phyloP scores from a whole-genome alignment of 495 filamentous ascomycete species.

The Hypoxylon subgilvum region DNA sequence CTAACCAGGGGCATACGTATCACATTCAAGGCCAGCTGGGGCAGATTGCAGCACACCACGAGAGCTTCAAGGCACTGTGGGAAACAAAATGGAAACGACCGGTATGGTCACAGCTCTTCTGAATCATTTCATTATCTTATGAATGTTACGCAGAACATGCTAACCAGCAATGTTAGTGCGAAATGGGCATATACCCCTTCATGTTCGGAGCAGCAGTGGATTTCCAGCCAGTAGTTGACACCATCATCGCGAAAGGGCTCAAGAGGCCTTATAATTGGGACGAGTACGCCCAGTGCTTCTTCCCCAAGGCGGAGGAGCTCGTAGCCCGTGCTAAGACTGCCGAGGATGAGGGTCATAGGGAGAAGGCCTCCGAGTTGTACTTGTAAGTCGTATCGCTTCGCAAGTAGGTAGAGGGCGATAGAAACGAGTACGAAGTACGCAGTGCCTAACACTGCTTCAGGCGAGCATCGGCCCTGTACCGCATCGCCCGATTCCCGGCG shows the following conservation, averaged over 20 bases:
- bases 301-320: constrained; percentile 63
- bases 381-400: constrained; percentile 51
- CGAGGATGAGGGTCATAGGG: constrained; percentile 46
- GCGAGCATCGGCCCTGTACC: constrained; percentile 70
- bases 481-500: constrained; percentile 68
- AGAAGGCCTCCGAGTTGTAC: constrained; percentile 66
- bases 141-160: neutral
- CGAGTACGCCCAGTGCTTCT: constrained; percentile 67
- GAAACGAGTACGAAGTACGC: neutral
- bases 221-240: constrained; percentile 67
- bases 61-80: constrained; percentile 72
- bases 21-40: constrained; percentile 35
- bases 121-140: neutral
- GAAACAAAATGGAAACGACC: constrained; percentile 75
- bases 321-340: constrained; percentile 55
- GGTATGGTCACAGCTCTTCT: constrained; percentile 42
- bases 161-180: constrained; percentile 47
- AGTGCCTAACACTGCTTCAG: constrained; percentile 1
- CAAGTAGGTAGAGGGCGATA: neutral
- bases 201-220: constrained; percentile 68
- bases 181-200: constrained; percentile 74
- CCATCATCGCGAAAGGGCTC: constrained; percentile 42
- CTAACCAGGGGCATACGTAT: constrained; percentile 32
- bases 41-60: constrained; percentile 58
- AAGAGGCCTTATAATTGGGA: constrained; percentile 57